Conservation (phyloP, 768 basidiomycete species). For the Suillus decipiens region DNA sequence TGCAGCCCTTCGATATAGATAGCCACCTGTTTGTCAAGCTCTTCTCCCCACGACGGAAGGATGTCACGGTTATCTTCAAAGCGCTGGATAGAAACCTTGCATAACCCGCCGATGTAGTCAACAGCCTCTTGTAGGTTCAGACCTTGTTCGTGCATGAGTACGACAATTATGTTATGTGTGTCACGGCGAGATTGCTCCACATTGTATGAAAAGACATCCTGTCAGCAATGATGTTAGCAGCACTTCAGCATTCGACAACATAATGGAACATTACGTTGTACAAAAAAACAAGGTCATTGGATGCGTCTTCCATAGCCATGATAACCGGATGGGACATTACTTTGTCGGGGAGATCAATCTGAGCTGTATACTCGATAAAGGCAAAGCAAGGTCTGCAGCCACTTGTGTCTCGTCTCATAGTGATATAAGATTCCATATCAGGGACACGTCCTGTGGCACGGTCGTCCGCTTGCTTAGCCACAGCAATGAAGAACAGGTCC, state of each 20-base stretch:
- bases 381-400: slow-evolving; percentile 53
- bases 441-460: slow-evolving; percentile 39
- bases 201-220: slow-evolving; percentile 81
- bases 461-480: slow-evolving; percentile 45
- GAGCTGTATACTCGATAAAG: slow-evolving; percentile 55
- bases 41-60: slow-evolving; percentile 64
- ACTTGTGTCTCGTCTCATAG: slow-evolving; percentile 53
- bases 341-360: slow-evolving; percentile 54
- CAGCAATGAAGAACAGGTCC: slow-evolving; percentile 43
- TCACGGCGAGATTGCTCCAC: slow-evolving; percentile 70
- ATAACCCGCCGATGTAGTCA: slow-evolving; percentile 64
- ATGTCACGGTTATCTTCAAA: slow-evolving; percentile 48
- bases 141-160: slow-evolving; percentile 63
- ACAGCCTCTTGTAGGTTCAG: slow-evolving; percentile 62
- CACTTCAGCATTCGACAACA: slow-evolving; percentile 5
- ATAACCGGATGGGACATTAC: slow-evolving; percentile 55
- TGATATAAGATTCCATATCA: slow-evolving; percentile 55
- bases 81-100: slow-evolving; percentile 52
- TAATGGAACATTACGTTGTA: slow-evolving; percentile 36
- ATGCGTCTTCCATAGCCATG: slow-evolving; percentile 43
- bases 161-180: slow-evolving; percentile 72
- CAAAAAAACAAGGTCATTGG: slow-evolving; percentile 55
- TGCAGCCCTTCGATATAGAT: slow-evolving; percentile 64
- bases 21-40: slow-evolving; percentile 58
- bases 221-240: slow-evolving; percentile 1